phyloP scores from a whole-genome alignment of 345 rosid species.

The Sonneratia caseolaris region DNA sequence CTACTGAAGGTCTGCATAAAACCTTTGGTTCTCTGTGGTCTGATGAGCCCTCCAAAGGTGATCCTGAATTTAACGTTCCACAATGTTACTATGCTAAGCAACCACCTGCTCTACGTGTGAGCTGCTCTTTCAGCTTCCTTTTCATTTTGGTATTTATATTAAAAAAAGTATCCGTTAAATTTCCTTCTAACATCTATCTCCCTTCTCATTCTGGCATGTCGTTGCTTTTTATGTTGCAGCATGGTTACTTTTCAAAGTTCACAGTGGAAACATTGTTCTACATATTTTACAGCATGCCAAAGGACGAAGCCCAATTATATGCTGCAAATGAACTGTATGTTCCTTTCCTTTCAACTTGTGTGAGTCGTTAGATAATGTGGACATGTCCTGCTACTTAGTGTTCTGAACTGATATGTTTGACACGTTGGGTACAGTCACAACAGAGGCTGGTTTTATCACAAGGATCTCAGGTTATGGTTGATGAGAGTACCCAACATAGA shows the following conservation, averaged over 20 bases:
- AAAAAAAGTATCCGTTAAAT: neutral
- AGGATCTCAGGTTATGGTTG: constrained; percentile 71
- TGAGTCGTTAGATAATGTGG: neutral
- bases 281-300: constrained; percentile 97
- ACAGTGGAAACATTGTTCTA: constrained; percentile 62
- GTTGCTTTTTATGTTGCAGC: constrained; percentile 41
- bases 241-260: constrained; percentile 75
- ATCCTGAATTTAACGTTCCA: constrained; percentile 86
- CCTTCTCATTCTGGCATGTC: no score
- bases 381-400: neutral
- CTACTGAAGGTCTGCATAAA: constrained; percentile 85
- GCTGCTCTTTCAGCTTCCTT: constrained; percentile 9
- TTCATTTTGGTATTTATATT: neutral
- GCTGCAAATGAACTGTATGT: constrained; percentile 97
- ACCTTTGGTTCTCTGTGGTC: constrained; percentile 98
- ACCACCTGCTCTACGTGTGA: constrained; percentile 75
- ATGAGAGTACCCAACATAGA: constrained; percentile 61
- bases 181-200: no score
- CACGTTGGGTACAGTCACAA: constrained; percentile 49
- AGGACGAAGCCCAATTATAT: constrained; percentile 86
- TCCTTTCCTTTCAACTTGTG: constrained; percentile 13
- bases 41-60: constrained; percentile 90
- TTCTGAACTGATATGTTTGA: neutral
- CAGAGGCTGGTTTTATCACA: constrained; percentile 92
- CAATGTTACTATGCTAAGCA: constrained; percentile 84